Conservation (phyloP, 1,284 basidiomycete genomes). For the Puccinia polysora region DNA sequence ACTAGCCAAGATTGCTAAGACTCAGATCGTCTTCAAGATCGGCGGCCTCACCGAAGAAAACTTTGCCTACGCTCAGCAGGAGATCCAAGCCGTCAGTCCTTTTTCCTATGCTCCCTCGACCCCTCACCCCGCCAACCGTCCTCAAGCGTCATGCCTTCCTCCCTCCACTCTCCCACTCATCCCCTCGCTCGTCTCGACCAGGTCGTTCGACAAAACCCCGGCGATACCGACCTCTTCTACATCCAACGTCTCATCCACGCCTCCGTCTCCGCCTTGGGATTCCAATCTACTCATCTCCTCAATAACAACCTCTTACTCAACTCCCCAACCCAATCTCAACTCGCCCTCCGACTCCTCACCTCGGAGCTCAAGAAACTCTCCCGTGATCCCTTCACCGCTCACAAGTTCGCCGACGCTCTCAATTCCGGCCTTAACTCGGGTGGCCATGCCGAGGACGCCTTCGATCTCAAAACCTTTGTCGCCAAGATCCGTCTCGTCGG, state of each 20-base stretch:
- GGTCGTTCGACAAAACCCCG: conserved; percentile 87
- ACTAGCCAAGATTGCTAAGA: conserved; percentile 22
- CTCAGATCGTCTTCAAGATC: conserved; percentile 26
- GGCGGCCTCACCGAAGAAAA: conserved; percentile 26
- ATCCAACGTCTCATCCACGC: conserved; percentile 84
- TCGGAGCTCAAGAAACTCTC: conserved; percentile 78
- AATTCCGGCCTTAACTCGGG: conserved; percentile 67
- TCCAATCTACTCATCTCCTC: conserved; percentile 59
- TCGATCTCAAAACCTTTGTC: conserved; percentile 70
- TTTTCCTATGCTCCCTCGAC: background rate
- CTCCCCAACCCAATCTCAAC: conserved; percentile 57
- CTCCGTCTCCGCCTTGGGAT: conserved; percentile 56
- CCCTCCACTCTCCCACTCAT: background rate
- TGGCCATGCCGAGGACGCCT: conserved; percentile 71
- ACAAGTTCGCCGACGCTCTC: conserved; percentile 76
- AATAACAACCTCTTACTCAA: conserved; percentile 64
- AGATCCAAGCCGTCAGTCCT: conserved; percentile 16
- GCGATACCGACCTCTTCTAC: conserved; percentile 91
- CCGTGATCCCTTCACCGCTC: conserved; percentile 76
- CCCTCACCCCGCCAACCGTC: background rate
- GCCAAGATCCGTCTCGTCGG: conserved; percentile 70
- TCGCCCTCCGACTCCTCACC: conserved; percentile 73
- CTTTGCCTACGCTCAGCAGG: conserved; percentile 23
- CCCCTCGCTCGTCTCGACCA: too few species aligned
- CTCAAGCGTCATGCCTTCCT: background rate